These are phyloP conservation scores for Davidsoniella virescens DNA, from an alignment of 2,329 filamentous ascomycete species.

Conservation along the genomic window DNA sequence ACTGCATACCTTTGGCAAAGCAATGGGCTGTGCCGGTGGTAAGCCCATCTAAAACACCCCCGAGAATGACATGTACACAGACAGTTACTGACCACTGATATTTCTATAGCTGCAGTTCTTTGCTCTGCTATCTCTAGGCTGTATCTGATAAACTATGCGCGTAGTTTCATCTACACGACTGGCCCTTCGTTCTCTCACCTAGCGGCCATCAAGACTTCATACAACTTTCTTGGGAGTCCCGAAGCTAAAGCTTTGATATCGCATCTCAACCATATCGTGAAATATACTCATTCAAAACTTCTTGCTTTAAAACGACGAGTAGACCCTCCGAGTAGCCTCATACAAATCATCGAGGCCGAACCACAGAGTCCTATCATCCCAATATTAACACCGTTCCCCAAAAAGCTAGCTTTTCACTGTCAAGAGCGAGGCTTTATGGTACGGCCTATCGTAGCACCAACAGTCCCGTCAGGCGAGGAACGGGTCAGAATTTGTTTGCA, in stretches of 20 bases:
- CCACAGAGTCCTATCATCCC: conserved; percentile 49
- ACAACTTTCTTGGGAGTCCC: conserved; percentile 37
- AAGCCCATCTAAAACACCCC: conserved; percentile 16
- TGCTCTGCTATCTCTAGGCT: conserved; percentile 41
- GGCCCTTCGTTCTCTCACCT: conserved; percentile 47
- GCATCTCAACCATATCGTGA: conserved; percentile 30
- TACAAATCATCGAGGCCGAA: conserved; percentile 5
- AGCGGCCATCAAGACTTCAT: conserved; percentile 39
- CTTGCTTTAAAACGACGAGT: conserved; percentile 21
- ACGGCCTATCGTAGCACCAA: conserved; percentile 51
- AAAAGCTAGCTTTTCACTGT: conserved; percentile 41
- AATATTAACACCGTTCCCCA: conserved; percentile 39
- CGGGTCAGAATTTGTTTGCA: conserved; percentile 53
- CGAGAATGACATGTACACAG: no score
- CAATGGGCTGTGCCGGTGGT: conserved; percentile 55
- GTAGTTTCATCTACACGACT: conserved; percentile 61
- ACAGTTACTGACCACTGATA: conserved; percentile 14
- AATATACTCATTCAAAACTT: conserved; percentile 29
- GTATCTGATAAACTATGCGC: conserved; percentile 61
- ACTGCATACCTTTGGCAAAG: conserved; percentile 52
- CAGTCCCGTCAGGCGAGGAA: conserved; percentile 46
- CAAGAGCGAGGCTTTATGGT: conserved; percentile 43
- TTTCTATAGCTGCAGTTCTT: conserved; percentile 33
- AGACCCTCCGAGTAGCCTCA: conserved; percentile 13
- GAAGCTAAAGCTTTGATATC: conserved; percentile 24